A percentile compares a stretch with the other conserved stretches of the same genome.
Conservation (phyloP, 2,329 filamentous ascomycete genomes). For the Fusarium xylarioides region DNA sequence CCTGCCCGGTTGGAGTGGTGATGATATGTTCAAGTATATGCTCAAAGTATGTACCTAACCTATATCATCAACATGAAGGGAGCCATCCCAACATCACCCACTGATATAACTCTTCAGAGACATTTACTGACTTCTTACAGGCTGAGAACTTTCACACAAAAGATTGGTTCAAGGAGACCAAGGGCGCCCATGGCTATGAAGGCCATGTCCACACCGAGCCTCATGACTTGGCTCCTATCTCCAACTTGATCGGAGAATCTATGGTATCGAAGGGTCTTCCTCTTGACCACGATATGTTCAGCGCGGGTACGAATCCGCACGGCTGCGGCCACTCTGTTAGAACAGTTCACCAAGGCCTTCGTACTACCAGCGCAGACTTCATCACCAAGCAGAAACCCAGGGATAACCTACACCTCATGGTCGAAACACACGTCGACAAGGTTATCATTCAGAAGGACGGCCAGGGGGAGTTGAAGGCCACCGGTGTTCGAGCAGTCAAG, state of each 20-base stretch:
- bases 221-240: slow-evolving; percentile 67
- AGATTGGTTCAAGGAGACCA: slow-evolving; percentile 62
- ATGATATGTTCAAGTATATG: slow-evolving; percentile 66
- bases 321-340: slow-evolving; percentile 65
- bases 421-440: slow-evolving; percentile 61
- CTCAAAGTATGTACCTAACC: slow-evolving; percentile 53
- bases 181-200: slow-evolving; percentile 57
- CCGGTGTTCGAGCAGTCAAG: slow-evolving; percentile 53
- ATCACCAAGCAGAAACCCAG: slow-evolving; percentile 50
- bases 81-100: not conserved
- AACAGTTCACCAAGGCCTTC: slow-evolving; percentile 61
- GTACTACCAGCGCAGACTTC: slow-evolving; percentile 64
- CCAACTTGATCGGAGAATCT: slow-evolving; percentile 62
- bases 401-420: slow-evolving; percentile 58
- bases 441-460: slow-evolving; percentile 54
- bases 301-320: slow-evolving; percentile 57
- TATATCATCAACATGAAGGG: not conserved
- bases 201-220: slow-evolving; percentile 66
- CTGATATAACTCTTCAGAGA: not conserved
- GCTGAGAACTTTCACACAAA: slow-evolving; percentile 67
- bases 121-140: slow-evolving; percentile 35
- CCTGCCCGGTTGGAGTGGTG: slow-evolving; percentile 63
- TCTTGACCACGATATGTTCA: slow-evolving; percentile 68
- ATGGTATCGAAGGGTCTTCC: slow-evolving; percentile 63
- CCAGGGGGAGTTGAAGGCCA: slow-evolving; percentile 52